Evolutionary conservation across 768 basidiomycete genomes (phyloP), one percentile per base, ranked within the genome.

Genomic region (Hemileccinum rubropunctum): DNA sequence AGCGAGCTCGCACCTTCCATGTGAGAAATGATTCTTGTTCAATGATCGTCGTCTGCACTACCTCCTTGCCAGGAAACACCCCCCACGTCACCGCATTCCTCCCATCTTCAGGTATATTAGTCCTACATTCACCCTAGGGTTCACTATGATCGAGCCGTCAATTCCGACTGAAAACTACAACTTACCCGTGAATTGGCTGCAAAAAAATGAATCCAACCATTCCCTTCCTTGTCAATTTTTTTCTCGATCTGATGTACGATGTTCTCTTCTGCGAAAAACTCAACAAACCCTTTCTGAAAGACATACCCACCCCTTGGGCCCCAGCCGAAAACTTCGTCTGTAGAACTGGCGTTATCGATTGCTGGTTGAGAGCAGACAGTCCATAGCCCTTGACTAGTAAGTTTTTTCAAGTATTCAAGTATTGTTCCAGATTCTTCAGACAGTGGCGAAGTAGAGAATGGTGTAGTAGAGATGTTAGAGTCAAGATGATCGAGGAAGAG

Each of bases 51-150:
- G 95, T 91, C 62, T 98, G 95, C 2, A 86, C 81, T 40, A 99
- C 87, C 69, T 99, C 97, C 64, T 97, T 90, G 0, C 92, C 97
- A 0, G 94, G 91, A 67, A 99, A 99, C 6, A 98, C 86, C 48
- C 95, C 97, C 97, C 97, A 99, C 1, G 97, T 99, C 7, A 99
- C 97, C 0, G 94, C 95, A 67, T 98, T 98, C 48, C 90, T 81
- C 13, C 82, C 87, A 30, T 80, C 83, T 40, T 86, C 82, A 1
- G 80, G 75, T 20, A 95, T 81, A 64, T 97, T 98, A 12, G 83
- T 92, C 56, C 76, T 73, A 52, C 77, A 83, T 42, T 91, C 87
- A 23, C 90, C 94, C 88, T 92, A 4, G 49, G 13, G 21, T 1
- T 42, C 12, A 7, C 18, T 35, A 17, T 14, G 14, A 15, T 40